Evolutionary conservation across 768 basidiomycete genomes (phyloP), one percentile per base, ranked within the genome.

Genomic region (Megacollybia marginata): DNA sequence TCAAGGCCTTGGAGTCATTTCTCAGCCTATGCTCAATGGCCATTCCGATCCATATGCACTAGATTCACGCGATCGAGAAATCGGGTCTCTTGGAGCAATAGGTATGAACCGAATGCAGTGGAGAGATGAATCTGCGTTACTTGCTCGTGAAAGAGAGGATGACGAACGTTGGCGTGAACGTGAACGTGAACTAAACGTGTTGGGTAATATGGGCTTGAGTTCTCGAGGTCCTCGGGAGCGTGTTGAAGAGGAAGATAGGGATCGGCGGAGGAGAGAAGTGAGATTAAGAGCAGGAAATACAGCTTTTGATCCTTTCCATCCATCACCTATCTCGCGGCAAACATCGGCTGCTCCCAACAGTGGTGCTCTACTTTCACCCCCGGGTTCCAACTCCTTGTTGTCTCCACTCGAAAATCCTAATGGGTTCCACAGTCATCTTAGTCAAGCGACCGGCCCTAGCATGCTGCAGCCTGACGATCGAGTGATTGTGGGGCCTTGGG

Each of bases 271-370:
- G 56, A 78, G 76, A 58, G 76, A 73, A 43, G 65, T 61, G 40
- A 68, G 70, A 18, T 59, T 64, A 16, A 19, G 67, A 19, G 56
- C 76, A 48, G 57, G 75, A 8, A 62, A 70, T 46, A 69, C 71
- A 19, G 77, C 85, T 1, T 91, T 79, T 60, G 89, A 92, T 58
- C 84, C 88, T 2, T 92, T 91, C 69, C 83, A 90, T 61, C 35
- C 70, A 23, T 67, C 58, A 34, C 63, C 63, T 33, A 69, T 75
- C 54, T 70, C 73, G 15, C 60, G 72, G 49, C 70, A 71, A 54
- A 54, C 62, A 4, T 40, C 38, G 8, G 23, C 4, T 28, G 23
- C 23, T 28, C 23, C 23, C 23, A 28, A 28, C 23, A 40, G 18
- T 18, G 38, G 38, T 15, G 38, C 8, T 40, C 13, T 40, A 13